These are phyloP conservation scores for Zygosaccharomyces sapae DNA, from an alignment of 1,139 yeast species.

Conservation along the genomic window DNA sequence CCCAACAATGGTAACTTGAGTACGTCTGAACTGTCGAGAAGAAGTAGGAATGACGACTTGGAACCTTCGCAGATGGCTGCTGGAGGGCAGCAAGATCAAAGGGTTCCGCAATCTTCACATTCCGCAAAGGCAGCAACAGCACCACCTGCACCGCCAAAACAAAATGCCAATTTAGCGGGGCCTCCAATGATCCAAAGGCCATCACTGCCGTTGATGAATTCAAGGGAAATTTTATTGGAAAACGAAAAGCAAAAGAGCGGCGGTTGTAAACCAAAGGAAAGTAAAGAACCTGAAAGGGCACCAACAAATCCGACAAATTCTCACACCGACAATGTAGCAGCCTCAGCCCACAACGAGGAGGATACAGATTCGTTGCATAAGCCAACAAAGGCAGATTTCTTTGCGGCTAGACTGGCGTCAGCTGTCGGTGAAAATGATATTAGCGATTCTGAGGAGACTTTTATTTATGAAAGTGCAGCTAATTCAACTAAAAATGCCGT, in stretches of 20 bases:
- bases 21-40: neutral
- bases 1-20: conserved; percentile 6
- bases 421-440: conserved; percentile 89
- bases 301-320: neutral
- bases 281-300: conserved; percentile 1
- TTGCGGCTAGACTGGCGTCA: conserved; percentile 89
- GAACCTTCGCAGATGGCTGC: neutral
- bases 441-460: conserved; percentile 87
- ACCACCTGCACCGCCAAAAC: conserved; percentile 6
- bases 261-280: neutral
- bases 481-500: conserved; percentile 39
- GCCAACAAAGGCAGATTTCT: conserved; percentile 74
- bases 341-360: conserved; percentile 6
- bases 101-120: conserved; percentile 7
- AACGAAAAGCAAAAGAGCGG: conserved; percentile 11
- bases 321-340: conserved; percentile 6
- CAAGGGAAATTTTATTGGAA: conserved; percentile 24
- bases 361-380: conserved; percentile 16
- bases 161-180: neutral
- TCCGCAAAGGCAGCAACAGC: conserved; percentile 12
- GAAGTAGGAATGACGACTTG: neutral
- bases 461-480: conserved; percentile 69
- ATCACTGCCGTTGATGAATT: conserved; percentile 18
- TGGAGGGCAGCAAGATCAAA: conserved; percentile 3
- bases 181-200: conserved; percentile 21